phyloP scores from a whole-genome alignment of 2,329 filamentous ascomycete genomes.

The Biscogniauxia sp. region DNA sequence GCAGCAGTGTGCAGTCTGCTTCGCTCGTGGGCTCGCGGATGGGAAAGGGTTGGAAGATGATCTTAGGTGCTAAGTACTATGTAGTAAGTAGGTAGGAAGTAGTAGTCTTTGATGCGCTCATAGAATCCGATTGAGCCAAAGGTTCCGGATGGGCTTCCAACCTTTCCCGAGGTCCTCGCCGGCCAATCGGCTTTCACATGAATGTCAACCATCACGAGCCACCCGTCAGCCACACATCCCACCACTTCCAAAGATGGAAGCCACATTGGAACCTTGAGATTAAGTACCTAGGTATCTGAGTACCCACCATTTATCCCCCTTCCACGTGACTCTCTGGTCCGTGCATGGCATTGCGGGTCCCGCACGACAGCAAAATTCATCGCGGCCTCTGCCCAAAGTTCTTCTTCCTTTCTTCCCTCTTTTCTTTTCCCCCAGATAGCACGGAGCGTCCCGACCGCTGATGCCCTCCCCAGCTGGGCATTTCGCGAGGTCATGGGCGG shows the following conservation, averaged over 20 bases:
- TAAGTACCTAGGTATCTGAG: no score
- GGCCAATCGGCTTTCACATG: slow-evolving; percentile 21
- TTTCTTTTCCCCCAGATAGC: slow-evolving; percentile 49
- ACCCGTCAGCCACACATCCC: no score
- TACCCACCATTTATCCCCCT: background rate
- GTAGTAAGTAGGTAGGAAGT: background rate
- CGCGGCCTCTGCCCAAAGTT: background rate
- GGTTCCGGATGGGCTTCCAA: background rate
- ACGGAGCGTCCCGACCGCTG: slow-evolving; percentile 42
- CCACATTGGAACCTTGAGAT: no score
- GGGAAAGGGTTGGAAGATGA: background rate
- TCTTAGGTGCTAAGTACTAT: background rate
- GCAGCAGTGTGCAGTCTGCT: background rate
- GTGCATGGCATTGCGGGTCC: slow-evolving; percentile 16
- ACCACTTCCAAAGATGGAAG: no score
- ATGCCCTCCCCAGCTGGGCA: slow-evolving; percentile 18
- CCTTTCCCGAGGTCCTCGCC: slow-evolving; percentile 20
- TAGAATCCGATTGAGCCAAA: slow-evolving; percentile 11
- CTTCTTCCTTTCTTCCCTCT: slow-evolving; percentile 20
- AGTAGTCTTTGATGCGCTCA: slow-evolving; percentile 25
- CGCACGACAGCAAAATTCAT: background rate
- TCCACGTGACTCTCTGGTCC: slow-evolving; percentile 20
- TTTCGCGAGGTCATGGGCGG: slow-evolving; percentile 25
- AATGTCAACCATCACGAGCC: slow-evolving; percentile 12
- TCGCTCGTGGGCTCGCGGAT: background rate